A percentile compares a stretch with the other conserved stretches of the same genome.
Evolutionary conservation across 768 basidiomycete genomes (phyloP).

Genomic region (Dacryopinax primogenitus): DNA sequence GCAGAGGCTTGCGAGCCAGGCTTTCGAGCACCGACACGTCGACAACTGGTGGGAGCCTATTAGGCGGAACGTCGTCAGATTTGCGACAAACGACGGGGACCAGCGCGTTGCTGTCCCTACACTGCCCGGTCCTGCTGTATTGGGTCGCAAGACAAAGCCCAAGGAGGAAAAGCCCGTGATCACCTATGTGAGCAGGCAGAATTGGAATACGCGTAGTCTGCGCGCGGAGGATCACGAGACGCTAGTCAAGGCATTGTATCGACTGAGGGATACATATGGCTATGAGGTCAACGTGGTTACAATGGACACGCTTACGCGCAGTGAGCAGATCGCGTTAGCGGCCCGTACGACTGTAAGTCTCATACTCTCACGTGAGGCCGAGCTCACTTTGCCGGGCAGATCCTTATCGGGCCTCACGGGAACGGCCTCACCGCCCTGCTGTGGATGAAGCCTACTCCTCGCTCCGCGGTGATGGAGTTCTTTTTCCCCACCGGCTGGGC

Average conservation of each 20-base stretch:
- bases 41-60: conserved; percentile 56
- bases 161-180: conserved; percentile 35
- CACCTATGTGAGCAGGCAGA: conserved; percentile 58
- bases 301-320: conserved; percentile 41
- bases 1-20: conserved; percentile 31
- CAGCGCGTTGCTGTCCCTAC: conserved; percentile 9
- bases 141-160: conserved; percentile 19
- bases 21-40: conserved; percentile 33
- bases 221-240: conserved; percentile 43
- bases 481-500: conserved; percentile 56
- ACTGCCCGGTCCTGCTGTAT: conserved; percentile 15
- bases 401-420: conserved; percentile 50
- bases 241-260: conserved; percentile 45
- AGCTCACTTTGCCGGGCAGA: conserved; percentile 26
- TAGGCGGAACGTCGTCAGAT: conserved; percentile 28
- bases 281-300: conserved; percentile 46
- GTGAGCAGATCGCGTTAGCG: conserved; percentile 49
- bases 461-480: conserved; percentile 61
- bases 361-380: conserved; percentile 14
- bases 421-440: conserved; percentile 51
- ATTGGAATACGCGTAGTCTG: conserved; percentile 41
- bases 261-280: conserved; percentile 39
- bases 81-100: conserved; percentile 25
- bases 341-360: conserved; percentile 51
- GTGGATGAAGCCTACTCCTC: conserved; percentile 48